phyloP scores from a whole-genome alignment of 2,329 filamentous ascomycete species.

The Periconia macrospinosa region DNA sequence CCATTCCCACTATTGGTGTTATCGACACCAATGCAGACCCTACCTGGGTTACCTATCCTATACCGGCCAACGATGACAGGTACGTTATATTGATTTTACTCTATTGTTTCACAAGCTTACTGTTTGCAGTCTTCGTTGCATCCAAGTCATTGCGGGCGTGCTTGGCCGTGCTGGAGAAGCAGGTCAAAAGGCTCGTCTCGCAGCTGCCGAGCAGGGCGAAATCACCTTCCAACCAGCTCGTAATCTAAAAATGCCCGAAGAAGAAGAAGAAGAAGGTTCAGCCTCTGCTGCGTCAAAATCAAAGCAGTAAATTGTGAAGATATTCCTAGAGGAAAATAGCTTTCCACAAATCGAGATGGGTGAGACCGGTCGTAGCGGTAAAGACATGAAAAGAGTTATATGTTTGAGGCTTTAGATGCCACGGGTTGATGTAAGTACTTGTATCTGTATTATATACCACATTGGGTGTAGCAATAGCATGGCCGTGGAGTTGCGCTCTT shows the following conservation, averaged over 20 bases:
- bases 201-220: conserved; percentile 62
- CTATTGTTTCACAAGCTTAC: conserved; percentile 8
- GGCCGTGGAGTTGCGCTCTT: not conserved
- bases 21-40: conserved; percentile 93
- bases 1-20: conserved; percentile 90
- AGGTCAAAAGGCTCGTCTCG: conserved; percentile 69
- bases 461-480: not conserved
- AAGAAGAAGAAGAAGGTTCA: conserved; percentile 19
- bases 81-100: conserved; percentile 42
- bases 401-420: not conserved
- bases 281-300: not conserved
- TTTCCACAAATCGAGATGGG: not conserved
- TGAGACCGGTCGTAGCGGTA: not conserved
- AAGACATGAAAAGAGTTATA: too few species aligned
- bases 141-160: conserved; percentile 80
- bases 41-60: conserved; percentile 92
- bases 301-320: not conserved
- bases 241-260: conserved; percentile 20
- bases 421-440: not conserved
- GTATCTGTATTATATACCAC: not conserved
- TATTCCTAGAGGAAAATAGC: too few species aligned
- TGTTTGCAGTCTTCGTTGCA: conserved; percentile 69
- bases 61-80: conserved; percentile 96
- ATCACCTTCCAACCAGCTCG: conserved; percentile 58
- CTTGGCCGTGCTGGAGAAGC: conserved; percentile 81